Percentiles rank a stretch among this genome's conserved stretches.
phyloP scores from a whole-genome alignment of 164 flowering plant species.

The Chloranthus sessilifolius region DNA sequence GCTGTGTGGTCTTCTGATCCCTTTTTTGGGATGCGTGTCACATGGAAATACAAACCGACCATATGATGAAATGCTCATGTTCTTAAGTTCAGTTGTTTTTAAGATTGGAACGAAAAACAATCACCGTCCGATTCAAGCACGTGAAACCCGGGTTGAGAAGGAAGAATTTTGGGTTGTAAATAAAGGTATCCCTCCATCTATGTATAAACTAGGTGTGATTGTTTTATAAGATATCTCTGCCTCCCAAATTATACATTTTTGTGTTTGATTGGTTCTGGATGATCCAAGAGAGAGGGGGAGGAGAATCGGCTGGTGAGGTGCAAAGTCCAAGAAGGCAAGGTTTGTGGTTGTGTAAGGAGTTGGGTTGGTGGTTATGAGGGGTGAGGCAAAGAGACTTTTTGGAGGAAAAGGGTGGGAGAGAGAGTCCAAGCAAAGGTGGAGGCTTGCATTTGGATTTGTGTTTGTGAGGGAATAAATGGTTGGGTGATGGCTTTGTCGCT shows the following conservation, averaged over 20 bases:
- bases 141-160: too few relatives aligned
- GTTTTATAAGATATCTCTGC: too few relatives aligned
- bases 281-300: slow-evolving; percentile 15
- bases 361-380: slow-evolving; percentile 20
- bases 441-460: slow-evolving; percentile 51
- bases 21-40: too few relatives aligned
- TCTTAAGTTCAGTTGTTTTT: too few relatives aligned
- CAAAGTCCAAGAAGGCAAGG: slow-evolving; percentile 46
- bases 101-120: too few relatives aligned
- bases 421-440: slow-evolving; percentile 33
- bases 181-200: too few relatives aligned
- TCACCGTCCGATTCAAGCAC: too few relatives aligned
- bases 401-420: slow-evolving; percentile 24
- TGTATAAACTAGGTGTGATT: too few relatives aligned
- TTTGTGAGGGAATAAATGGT: slow-evolving; percentile 42
- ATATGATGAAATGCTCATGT: too few relatives aligned
- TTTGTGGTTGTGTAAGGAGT: slow-evolving; percentile 17
- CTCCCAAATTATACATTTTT: slow-evolving; percentile 12
- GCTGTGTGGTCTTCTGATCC: too few relatives aligned
- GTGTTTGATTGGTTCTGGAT: slow-evolving; percentile 15
- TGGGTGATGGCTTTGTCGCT: slow-evolving; percentile 34
- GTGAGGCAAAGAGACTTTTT: slow-evolving; percentile 27
- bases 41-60: too few relatives aligned
- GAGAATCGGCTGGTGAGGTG: slow-evolving; percentile 49
- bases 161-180: too few relatives aligned